A percentile compares a stretch with the other conserved stretches of the same genome.
Conservation (phyloP, 805 yeast species). For the Kodamaea lidongshanica region DNA sequence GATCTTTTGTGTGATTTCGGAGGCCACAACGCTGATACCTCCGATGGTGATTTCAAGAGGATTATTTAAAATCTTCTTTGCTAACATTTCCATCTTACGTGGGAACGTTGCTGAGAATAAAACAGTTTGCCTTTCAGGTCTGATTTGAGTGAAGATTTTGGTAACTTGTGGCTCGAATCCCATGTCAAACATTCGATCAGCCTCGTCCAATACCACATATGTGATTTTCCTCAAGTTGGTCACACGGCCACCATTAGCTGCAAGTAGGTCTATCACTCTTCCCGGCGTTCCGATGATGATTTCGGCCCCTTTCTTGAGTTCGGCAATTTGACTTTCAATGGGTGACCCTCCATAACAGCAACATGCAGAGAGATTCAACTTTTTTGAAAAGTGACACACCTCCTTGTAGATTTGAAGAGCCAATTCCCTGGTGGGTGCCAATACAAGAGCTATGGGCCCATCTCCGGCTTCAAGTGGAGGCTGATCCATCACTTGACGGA, state of each 20-base stretch:
- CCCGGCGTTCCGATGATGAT: conserved; percentile 94
- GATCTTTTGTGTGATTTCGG: conserved; percentile 69
- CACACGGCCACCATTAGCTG: conserved; percentile 77
- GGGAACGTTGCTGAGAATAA: conserved; percentile 95
- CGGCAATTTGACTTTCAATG: conserved; percentile 74
- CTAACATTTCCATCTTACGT: conserved; percentile 66
- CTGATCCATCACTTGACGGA: conserved; percentile 79
- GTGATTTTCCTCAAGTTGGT: conserved; percentile 64
- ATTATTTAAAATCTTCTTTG: conserved; percentile 51
- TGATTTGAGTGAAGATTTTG: conserved; percentile 64
- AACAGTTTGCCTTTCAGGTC: conserved; percentile 86
- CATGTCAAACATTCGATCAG: conserved; percentile 93
- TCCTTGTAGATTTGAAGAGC: conserved; percentile 79
- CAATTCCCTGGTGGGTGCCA: conserved; percentile 91
- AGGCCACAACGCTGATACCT: conserved; percentile 71
- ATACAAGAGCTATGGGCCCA: conserved; percentile 73
- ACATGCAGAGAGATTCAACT: conserved; percentile 46
- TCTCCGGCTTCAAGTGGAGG: conserved; percentile 38
- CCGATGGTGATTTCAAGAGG: conserved; percentile 81
- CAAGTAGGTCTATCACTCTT: conserved; percentile 77
- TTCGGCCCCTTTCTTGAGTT: conserved; percentile 69
- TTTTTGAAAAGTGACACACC: conserved; percentile 49
- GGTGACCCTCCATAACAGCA: conserved; percentile 93
- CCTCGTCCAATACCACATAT: conserved; percentile 88
- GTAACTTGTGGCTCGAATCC: conserved; percentile 96